Evolutionary conservation across 352 stramenopile genomes (phyloP), one percentile per base, ranked within the genome.

Genomic region (Phytophthora sp.): DNA sequence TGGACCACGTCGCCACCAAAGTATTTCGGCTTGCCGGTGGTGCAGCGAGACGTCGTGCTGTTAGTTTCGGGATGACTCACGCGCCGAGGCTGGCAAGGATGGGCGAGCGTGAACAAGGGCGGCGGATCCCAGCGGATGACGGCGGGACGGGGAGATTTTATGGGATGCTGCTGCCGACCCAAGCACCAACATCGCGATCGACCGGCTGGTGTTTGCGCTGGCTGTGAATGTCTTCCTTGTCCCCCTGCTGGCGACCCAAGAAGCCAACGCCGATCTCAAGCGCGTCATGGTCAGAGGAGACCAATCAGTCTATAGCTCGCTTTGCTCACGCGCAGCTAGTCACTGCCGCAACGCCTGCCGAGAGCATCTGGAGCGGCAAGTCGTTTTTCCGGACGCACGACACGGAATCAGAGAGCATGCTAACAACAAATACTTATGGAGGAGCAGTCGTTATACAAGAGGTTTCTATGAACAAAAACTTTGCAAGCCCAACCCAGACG

Each of bases 241-340:
- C 6, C 36, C 31, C 7, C 31, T 13, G 31, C 31, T 13, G 31
- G n/a, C 29, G 29, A 9, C 29, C 29, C 29, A 33, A 9, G 18
- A 27, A 23, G 39, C 38, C 53, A 6, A 50, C 3, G 45, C 33
- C 54, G 33, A 53, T 60, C 38, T 46, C 53, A 30, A 58, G 52
- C 65, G 65, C 65, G 65, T 73, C 65, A 73, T 55, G 65, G 5
- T 9, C 26, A 11, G 6, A 13, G 23, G 24, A 47, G 54, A n/a
- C 58, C 58, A 73, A 73, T 69, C 65, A 67, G 33, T 45, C 20
- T 20, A 15, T 33, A 29, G 38, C 9, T 24, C 11, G 15, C 44
- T 38, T 7, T 57, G 64, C n/a, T 54, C 54, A 69, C 65, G 58
- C 58, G 58, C 52, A n/a, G 59, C 52, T 59, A 50, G 65, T 73